Base-by-base conservation (phyloP, 2,329 filamentous ascomycete genomes). In the Neonectria punicea region DNA sequence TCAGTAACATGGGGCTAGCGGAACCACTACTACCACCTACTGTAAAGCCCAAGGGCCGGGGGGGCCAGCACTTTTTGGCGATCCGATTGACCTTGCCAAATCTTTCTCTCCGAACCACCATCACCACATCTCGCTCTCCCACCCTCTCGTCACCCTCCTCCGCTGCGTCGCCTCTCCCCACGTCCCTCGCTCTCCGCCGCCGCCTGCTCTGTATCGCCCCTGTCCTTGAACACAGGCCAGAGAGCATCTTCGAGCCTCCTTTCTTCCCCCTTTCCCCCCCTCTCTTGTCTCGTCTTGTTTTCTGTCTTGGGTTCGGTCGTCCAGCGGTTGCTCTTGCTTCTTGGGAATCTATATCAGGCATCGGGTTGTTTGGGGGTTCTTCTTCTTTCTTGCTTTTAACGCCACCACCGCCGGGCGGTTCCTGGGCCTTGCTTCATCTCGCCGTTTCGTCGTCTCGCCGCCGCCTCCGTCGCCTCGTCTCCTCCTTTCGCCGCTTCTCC, bases 31-130 rank as follows among this genome's bases (percentile, higher is more conserved):
- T 25, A 25, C 5, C 6, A 25, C 25, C 25, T 25, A 25, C 25
- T 25, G 25, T 73, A 63, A 67, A 60, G 46, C 63, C 65, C 66
- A 73, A 61, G 43, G 65, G 65, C 67, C 66, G 5, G 71, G 64
- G 72, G 65, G 62, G 67, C 71, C 68, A 72, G 68, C 70, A 73
- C 58, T 73, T 74, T 74, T 68, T 67, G 70, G 69, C 68, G 69
- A 73, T 73, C 69, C 67, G 72, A 72, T 73, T 73, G 67, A 69
- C 69, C 71, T 69, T 72, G 70, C 70, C 73, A 75, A 76, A 77
- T 77, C 72, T 75, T 39, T 75, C 70, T 73, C 72, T 71, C 67
- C 63, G 70, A 73, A 74, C 72, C 70, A 72, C 67, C 74, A 74
- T 73, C 72, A 75, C 71, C 68, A 74, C 69, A 65, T 66, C 55